phyloP scores from a whole-genome alignment of 495 filamentous ascomycete species.

The Talaromyces proteolyticus region DNA sequence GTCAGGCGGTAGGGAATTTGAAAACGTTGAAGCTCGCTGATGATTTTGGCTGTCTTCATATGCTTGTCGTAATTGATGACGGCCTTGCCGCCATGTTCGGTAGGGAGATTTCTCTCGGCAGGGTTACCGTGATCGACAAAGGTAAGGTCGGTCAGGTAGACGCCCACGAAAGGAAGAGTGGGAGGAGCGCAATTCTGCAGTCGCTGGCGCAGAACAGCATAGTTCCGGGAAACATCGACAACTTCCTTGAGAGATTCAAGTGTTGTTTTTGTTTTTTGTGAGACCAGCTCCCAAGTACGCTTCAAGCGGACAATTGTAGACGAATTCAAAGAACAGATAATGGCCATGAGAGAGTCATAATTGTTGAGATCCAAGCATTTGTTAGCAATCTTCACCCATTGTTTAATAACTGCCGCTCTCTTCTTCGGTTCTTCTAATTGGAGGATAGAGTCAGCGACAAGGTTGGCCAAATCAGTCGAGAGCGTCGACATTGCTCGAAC shows the following conservation, averaged over 20 bases:
- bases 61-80: constrained; percentile 99
- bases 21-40: constrained; percentile 93
- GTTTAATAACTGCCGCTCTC: constrained; percentile 85
- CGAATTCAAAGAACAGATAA: constrained; percentile 87
- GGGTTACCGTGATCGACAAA: constrained; percentile 89
- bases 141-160: constrained; percentile 80
- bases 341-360: constrained; percentile 94
- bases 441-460: constrained; percentile 95
- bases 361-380: constrained; percentile 87
- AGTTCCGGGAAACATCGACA: constrained; percentile 86
- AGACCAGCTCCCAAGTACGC: constrained; percentile 90
- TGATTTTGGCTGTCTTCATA: constrained; percentile 87
- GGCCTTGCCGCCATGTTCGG: constrained; percentile 52
- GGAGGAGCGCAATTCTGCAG: constrained; percentile 86
- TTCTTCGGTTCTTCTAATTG: constrained; percentile 83
- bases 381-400: constrained; percentile 95
- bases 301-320: constrained; percentile 88
- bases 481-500: constrained; percentile 91
- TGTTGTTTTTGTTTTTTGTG: constrained; percentile 73
- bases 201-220: constrained; percentile 80
- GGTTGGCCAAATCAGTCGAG: constrained; percentile 84
- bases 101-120: constrained; percentile 43
- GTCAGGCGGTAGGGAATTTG: constrained; percentile 88
- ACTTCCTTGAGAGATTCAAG: constrained; percentile 73
- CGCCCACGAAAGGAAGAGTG: constrained; percentile 94